Base-by-base conservation (phyloP, 164 flowering plant species). In the Vitis amurensis region DNA sequence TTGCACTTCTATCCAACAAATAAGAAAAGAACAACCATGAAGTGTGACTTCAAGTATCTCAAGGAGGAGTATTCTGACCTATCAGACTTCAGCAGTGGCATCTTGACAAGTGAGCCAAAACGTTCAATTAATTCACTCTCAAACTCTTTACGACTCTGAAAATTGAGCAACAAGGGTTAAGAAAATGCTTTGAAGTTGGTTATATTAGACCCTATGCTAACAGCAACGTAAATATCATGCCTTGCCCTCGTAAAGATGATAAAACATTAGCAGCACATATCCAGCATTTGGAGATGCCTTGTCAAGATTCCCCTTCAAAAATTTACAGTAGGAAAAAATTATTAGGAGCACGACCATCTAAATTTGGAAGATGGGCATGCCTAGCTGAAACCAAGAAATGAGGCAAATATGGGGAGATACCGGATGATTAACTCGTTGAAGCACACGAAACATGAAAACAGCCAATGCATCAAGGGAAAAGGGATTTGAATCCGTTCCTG, bases 161-260 rank as follows among this genome's bases (percentile, higher is more conserved):
- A 78, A 70, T 61, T 55, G 50, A 11, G 66, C 29, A 30, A 14
- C 48, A 56, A 23, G 48, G 13, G 14, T 48, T 19, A 59, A 73
- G 55, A 15, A 72, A 62, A 55, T 27, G 30, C 27, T 30, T 57
- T 8, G 49, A 59, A 53, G 58, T 16, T 16, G 37, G 6, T 47
- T 3, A 61, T 30, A 15, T 37, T 37, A 37, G 4, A 55, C 16
- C 64, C 1, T 7, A 17, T 11, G 44, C 47, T 14, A 64, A 67
- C n/a, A 65, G 13, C 48, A 69, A 44, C 51, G 55, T 27, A 66
- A 57, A 50, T 44, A 52, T 53, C 81, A 51, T 83, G 68, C 99
- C 95, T 91, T 93, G 73, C 97, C 97, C 72, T 93, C 97, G 70
- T 93, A 93, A 58, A 96, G 95, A 78, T 93, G 88, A 79, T 91